A percentile compares a stretch with the other conserved stretches of the same genome.
Conservation (phyloP, 768 basidiomycete species). For the Leucogyrophana mollusca region DNA sequence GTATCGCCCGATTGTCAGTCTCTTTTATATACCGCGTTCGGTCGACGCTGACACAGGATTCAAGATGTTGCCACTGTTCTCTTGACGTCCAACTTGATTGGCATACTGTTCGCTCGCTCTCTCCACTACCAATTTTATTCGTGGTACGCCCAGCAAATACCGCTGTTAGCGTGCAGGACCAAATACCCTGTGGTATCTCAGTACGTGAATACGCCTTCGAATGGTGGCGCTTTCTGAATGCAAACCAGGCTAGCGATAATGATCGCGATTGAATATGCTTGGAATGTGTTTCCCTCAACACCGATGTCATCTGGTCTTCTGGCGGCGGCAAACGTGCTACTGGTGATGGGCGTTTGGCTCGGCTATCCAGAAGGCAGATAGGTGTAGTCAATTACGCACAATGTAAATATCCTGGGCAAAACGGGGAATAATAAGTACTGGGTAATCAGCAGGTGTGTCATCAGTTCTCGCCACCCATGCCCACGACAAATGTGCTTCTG, state of each 20-base stretch:
- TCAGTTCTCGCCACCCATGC: slow-evolving; percentile 51
- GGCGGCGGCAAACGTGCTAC: slow-evolving; percentile 45
- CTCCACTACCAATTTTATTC: slow-evolving; percentile 98
- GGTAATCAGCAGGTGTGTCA: slow-evolving; percentile 3
- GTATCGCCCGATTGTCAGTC: slow-evolving; percentile 66
- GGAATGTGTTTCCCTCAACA: slow-evolving; percentile 89
- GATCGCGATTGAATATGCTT: slow-evolving; percentile 72
- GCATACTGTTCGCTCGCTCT: slow-evolving; percentile 89
- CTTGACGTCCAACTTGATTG: slow-evolving; percentile 90
- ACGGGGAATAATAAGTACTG: not conserved
- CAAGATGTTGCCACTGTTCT: slow-evolving; percentile 78
- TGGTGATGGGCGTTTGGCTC: slow-evolving; percentile 57
- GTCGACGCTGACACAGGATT: slow-evolving; percentile 12
- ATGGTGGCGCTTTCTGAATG: slow-evolving; percentile 6
- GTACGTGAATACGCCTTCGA: slow-evolving; percentile 39
- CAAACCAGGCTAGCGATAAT: slow-evolving; percentile 57
- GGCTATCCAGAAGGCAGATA: slow-evolving; percentile 42
- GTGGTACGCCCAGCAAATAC: slow-evolving; percentile 93
- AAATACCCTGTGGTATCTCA: slow-evolving; percentile 59
- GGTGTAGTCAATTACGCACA: not conserved
- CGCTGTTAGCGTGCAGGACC: slow-evolving; percentile 78
- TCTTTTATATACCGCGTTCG: slow-evolving; percentile 1
- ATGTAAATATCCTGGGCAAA: not conserved
- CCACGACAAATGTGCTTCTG: slow-evolving; percentile 76
- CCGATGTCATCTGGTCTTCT: slow-evolving; percentile 57